Evolutionary conservation across 345 rosid genomes (phyloP), one percentile per base, ranked within the genome.

Genomic region (Ricinus communis): DNA sequence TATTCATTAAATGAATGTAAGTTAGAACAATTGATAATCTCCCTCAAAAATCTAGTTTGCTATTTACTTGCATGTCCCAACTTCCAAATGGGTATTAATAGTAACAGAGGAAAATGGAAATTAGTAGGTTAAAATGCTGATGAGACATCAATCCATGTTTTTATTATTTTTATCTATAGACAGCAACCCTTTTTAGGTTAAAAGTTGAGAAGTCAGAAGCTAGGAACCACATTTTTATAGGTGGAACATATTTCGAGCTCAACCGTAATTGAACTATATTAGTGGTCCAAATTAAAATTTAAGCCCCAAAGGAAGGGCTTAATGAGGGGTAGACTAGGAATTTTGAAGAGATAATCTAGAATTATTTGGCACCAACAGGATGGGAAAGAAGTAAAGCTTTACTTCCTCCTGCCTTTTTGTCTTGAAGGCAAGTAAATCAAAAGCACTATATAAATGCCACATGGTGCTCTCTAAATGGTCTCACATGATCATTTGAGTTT

Each of bases 391-490:
- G 74, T 5, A 21, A 22, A 60, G 70, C 62, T 54, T 53, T 11
- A 52, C 59, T 70, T 47, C 47, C 57, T 62, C 79, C 75, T 65
- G 70, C 80, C 79, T n/a, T 65, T 59, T 77, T 66, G 82, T 83
- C 85, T 69, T 21, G 5, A 80, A 71, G 71, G 69, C 9, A 77
- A 84, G 82, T 59, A 70, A 79, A 80, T 40, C 67, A 58, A 25
- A 73, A 28, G 28, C 69, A 63, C 16, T 65, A 65, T 53, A 67
- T 69, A 80, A 75, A 6, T 46, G 54, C 68, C 87, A 86, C 77
- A 46, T 86, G 90, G 84, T 84, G 79, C 61, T 74, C 72, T 73
- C 60, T 68, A 63, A 82, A 61, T 84, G 74, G 85, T 73, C 67
- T 27, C 55, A n/a, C 61, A 40, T n/a, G n/a, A n/a, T 66, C 71